Conservation (phyloP, 192 early-diverging fungal genomes). For the Gamsiella multidivaricata region DNA sequence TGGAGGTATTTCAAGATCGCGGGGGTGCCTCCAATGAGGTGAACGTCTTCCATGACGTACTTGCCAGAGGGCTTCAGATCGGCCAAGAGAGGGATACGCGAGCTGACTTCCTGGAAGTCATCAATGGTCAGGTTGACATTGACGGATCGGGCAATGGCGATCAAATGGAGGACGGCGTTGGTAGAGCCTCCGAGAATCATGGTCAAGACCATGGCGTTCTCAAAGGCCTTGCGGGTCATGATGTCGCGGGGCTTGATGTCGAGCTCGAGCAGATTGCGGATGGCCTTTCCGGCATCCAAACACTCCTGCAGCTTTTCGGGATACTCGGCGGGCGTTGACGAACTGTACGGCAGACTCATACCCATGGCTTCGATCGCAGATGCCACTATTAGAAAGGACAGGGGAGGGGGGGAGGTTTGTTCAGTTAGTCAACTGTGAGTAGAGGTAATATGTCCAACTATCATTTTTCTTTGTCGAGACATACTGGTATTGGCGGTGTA, state of each 20-base stretch:
- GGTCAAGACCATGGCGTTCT: conserved; percentile 94
- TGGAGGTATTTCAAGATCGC: conserved; percentile 95
- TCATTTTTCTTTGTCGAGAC: too few relatives aligned
- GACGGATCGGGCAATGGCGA: conserved; percentile 91
- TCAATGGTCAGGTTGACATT: conserved; percentile 87
- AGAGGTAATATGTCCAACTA: neutral
- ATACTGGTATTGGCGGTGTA: conserved; percentile 96
- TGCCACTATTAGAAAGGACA: conserved; percentile 72
- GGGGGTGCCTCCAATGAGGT: conserved; percentile 92
- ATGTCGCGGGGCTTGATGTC: conserved; percentile 97
- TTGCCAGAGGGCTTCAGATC: conserved; percentile 98
- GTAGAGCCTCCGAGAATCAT: conserved; percentile 98
- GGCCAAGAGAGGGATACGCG: conserved; percentile 93
- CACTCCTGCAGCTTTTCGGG: conserved; percentile 94
- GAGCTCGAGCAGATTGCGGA: conserved; percentile 88
- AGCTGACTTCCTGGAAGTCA: conserved; percentile 94
- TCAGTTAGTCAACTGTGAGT: neutral
- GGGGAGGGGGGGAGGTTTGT: neutral
- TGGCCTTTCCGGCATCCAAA: conserved; percentile 80
- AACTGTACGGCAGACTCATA: conserved; percentile 95
- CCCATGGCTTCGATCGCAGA: conserved; percentile 97
- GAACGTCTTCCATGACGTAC: conserved; percentile 98
- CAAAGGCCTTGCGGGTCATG: conserved; percentile 94
- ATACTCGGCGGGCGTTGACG: conserved; percentile 92
- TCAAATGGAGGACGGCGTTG: conserved; percentile 96